Evolutionary conservation across 129 eudicot species (phyloP).

Genomic region (Logfia minima): DNA sequence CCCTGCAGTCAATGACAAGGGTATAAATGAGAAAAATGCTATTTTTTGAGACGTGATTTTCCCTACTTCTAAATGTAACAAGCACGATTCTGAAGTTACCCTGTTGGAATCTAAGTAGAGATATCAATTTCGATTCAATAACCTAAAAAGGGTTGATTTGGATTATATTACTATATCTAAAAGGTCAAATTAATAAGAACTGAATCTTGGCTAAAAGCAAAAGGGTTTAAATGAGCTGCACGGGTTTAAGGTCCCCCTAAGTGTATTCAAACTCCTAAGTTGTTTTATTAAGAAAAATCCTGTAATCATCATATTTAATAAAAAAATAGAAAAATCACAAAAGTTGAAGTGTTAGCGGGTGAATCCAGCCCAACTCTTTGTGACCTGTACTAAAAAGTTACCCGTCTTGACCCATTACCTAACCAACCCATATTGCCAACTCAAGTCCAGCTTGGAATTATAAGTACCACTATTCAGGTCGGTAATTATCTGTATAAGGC

Average conservation of each 20-base stretch:
- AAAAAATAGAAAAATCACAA: background rate
- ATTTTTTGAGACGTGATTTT: slow-evolving; percentile 34
- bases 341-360: background rate
- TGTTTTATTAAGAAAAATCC: background rate
- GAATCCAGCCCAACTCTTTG: background rate
- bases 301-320: background rate
- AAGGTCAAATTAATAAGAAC: background rate
- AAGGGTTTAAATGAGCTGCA: background rate
- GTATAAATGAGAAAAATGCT: slow-evolving; percentile 73
- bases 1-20: slow-evolving; percentile 99
- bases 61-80: slow-evolving; percentile 22
- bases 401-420: background rate
- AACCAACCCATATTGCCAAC: background rate
- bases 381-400: background rate
- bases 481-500: background rate
- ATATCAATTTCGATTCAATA: background rate
- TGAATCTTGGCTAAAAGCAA: background rate
- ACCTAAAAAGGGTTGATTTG: background rate
- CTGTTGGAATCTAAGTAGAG: background rate
- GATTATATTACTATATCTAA: background rate
- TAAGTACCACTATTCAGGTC: background rate
- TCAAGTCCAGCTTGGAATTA: background rate
- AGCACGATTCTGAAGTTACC: background rate
- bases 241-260: background rate
- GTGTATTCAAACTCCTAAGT: background rate